A percentile compares a stretch with the other conserved stretches of the same genome.
phyloP scores from a whole-genome alignment of 1,139 yeast genomes.

The Pichia sp. region DNA sequence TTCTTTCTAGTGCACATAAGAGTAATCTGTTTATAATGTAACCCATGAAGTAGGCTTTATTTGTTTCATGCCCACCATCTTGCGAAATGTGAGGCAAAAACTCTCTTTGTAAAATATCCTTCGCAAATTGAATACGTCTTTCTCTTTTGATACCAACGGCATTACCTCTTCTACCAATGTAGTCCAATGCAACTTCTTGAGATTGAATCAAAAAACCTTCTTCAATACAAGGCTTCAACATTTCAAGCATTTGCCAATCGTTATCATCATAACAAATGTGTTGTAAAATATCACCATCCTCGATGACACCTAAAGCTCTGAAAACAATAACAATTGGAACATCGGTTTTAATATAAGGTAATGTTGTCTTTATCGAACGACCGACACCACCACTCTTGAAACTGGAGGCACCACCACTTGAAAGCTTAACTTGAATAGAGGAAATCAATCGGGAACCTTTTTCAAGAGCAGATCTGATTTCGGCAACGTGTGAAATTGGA shows the following conservation, averaged over 20 bases:
- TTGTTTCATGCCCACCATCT: conserved; percentile 92
- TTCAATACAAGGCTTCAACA: conserved; percentile 98
- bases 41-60: conserved; percentile 96
- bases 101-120: conserved; percentile 93
- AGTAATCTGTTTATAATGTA: conserved; percentile 95
- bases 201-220: conserved; percentile 98
- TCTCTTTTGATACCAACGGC: conserved; percentile 91
- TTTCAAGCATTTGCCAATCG: conserved; percentile 99
- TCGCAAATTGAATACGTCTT: conserved; percentile 96
- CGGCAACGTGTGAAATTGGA: conserved; percentile 94
- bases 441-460: conserved; percentile 94
- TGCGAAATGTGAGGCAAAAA: conserved; percentile 95
- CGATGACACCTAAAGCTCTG: conserved; percentile 96
- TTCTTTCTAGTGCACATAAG: conserved; percentile 92
- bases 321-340: conserved; percentile 95
- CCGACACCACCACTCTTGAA: conserved; percentile 45
- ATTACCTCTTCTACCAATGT: conserved; percentile 96
- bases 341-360: conserved; percentile 95
- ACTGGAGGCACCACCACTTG: conserved; percentile 47
- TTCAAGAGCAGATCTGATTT: conserved; percentile 92
- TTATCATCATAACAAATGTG: conserved; percentile 96
- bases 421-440: conserved; percentile 85
- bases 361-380: conserved; percentile 87
- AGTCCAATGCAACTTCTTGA: conserved; percentile 95
- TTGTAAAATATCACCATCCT: conserved; percentile 97